Base-by-base conservation (phyloP, 2,329 filamentous ascomycete species). In the Trichoderma aggressivum region DNA sequence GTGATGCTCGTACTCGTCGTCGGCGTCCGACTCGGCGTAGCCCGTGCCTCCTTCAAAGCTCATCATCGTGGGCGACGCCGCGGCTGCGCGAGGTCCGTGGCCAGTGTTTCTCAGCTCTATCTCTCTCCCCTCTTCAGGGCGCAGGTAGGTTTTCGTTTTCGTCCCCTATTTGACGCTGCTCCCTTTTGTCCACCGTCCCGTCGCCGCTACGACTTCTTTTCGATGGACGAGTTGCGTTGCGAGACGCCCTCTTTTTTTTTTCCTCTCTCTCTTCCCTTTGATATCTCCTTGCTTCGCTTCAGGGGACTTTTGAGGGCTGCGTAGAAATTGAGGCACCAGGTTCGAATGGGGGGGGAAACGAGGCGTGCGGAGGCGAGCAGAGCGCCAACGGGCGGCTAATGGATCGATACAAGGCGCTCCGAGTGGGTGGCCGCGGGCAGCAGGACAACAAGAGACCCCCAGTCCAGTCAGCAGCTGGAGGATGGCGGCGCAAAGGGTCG, bases 1-100 rank as follows among this genome's bases (percentile, higher is more conserved):
- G 80, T 90, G 90, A 78, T 91, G 86, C 86, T 94, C 92, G 80
- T 93, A 94, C 84, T 94, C 92, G 82, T 94, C 92, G 82, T 94
- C 92, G 76, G 91, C 91, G 79, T 93, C 92, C 75, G 90, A 93
- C 82, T 93, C 92, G 80, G 92, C 89, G 81, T 94, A 94, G 73
- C 90, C 88, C 75, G 89, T 90, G 78, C 89, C 89, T 74, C 86
- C 85, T 77, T 88, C 87, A 82, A 90, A 90, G 80, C 86, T 87
- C 87, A 89, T 88, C 77, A 80, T 80, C 71, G 73, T 77, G 74
- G 72, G 69, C 70, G 72, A 62, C 70, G 70, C 70, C 70, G 73
- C 70, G 55, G 66, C 62, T 28, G 47, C 58, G 50, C 50, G 70
- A 64, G 50, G 50, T 59, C 56, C 56, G 65, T 69, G 65, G 65